phyloP scores from a whole-genome alignment of 805 yeast species.

The Kodamaea nitidulidarum region DNA sequence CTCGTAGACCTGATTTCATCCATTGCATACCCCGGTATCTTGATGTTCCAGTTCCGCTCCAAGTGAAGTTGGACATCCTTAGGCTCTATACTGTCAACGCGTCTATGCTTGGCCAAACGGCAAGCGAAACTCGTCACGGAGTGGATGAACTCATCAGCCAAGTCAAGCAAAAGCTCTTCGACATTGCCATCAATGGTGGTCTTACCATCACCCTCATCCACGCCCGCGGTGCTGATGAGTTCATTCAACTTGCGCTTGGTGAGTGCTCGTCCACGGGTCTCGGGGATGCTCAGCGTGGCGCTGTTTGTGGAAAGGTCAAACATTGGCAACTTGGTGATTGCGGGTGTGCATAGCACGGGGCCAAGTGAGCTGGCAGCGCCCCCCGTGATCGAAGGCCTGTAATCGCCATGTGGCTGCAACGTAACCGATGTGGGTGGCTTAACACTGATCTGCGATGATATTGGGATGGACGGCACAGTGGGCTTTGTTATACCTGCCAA shows the following conservation, averaged over 20 bases:
- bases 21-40: slow-evolving; percentile 87
- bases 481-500: slow-evolving; percentile 45
- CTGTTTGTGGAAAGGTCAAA: slow-evolving; percentile 55
- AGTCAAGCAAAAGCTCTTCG: slow-evolving; percentile 82
- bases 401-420: slow-evolving; percentile 49
- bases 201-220: slow-evolving; percentile 88
- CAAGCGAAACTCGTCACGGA: slow-evolving; percentile 93
- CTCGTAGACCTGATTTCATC: slow-evolving; percentile 83
- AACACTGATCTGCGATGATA: slow-evolving; percentile 65
- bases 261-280: slow-evolving; percentile 73
- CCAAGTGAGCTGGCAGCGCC: slow-evolving; percentile 75
- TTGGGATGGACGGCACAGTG: slow-evolving; percentile 62
- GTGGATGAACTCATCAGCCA: slow-evolving; percentile 93
- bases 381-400: slow-evolving; percentile 76
- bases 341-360: slow-evolving; percentile 67
- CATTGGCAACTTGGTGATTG: slow-evolving; percentile 67
- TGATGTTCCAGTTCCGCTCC: slow-evolving; percentile 91
- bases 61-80: slow-evolving; percentile 88
- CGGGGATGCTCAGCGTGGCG: slow-evolving; percentile 31
- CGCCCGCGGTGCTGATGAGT: slow-evolving; percentile 74
- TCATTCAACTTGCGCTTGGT: slow-evolving; percentile 88
- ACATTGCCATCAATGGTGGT: slow-evolving; percentile 92
- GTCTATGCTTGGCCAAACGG: slow-evolving; percentile 90
- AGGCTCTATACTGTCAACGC: slow-evolving; percentile 79
- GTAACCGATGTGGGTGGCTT: slow-evolving; percentile 63